Conservation (phyloP, 805 yeast species). For the Starmerella asiatica region DNA sequence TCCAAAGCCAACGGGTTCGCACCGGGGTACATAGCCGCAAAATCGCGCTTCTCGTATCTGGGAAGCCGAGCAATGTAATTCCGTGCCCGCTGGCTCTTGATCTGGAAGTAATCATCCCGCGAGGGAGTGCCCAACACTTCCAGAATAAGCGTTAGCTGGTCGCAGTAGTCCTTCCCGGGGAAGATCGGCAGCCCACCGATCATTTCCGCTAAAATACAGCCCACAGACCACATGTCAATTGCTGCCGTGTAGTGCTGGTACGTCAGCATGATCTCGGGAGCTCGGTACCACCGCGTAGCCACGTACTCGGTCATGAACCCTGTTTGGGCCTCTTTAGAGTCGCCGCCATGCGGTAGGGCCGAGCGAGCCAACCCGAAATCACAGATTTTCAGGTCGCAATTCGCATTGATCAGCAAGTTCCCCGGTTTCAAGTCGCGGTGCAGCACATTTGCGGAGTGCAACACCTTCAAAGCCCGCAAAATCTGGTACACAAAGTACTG, state of each 20-base stretch:
- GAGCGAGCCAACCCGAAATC: constrained; percentile 96
- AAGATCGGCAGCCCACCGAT: constrained; percentile 84
- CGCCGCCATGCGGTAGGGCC: constrained; percentile 31
- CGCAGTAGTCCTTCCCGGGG: constrained; percentile 91
- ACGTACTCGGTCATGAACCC: constrained; percentile 97
- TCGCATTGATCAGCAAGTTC: constrained; percentile 82
- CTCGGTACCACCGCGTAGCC: constrained; percentile 97
- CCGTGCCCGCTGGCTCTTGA: constrained; percentile 81
- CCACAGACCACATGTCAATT: constrained; percentile 95
- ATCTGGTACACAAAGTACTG: constrained; percentile 88
- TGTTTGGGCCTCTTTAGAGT: constrained; percentile 65
- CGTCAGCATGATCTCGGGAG: constrained; percentile 93
- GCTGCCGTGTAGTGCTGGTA: constrained; percentile 93
- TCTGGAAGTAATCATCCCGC: constrained; percentile 49
- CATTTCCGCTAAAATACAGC: constrained; percentile 89
- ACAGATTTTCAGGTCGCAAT: constrained; percentile 90
- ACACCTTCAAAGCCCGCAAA: constrained; percentile 75
- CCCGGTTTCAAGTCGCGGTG: constrained; percentile 95
- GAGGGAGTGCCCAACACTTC: constrained; percentile 86
- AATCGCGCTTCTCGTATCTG: constrained; percentile 27
- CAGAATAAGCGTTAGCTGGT: constrained; percentile 79
- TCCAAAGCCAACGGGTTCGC: constrained; percentile 85
- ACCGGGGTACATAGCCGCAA: constrained; percentile 46
- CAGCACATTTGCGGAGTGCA: constrained; percentile 83
- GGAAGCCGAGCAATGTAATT: constrained; percentile 82